Conservation (phyloP, 495 filamentous ascomycete genomes). For the Penicillium coffeae region DNA sequence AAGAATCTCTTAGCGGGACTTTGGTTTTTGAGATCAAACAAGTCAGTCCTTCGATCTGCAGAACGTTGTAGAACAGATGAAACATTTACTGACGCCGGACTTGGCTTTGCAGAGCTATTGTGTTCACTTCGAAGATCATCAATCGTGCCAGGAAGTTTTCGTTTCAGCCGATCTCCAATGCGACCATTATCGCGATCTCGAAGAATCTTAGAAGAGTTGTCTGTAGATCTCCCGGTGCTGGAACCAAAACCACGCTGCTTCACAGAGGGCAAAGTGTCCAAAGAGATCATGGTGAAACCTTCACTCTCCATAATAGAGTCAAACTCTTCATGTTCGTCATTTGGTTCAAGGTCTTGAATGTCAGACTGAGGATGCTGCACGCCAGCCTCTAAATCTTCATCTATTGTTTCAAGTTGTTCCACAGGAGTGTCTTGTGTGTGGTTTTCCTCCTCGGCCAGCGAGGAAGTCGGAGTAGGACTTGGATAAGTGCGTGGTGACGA, state of each 20-base stretch:
- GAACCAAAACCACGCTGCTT: slow-evolving; percentile 34
- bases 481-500: slow-evolving; percentile 41
- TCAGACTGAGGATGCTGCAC: slow-evolving; percentile 6
- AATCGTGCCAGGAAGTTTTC: slow-evolving; percentile 24
- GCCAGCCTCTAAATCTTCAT: not conserved
- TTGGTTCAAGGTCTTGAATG: slow-evolving; percentile 29
- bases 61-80: not conserved
- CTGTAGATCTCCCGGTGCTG: slow-evolving; percentile 16
- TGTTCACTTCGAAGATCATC: slow-evolving; percentile 16
- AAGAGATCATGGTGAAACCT: slow-evolving; percentile 57
- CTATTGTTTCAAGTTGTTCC: not conserved
- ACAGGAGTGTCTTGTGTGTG: slow-evolving; percentile 2
- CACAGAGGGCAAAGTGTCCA: slow-evolving; percentile 49
- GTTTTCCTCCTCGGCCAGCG: slow-evolving; percentile 37
- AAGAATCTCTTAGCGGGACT: slow-evolving; percentile 1
- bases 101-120: slow-evolving; percentile 12
- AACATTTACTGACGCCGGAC: slow-evolving; percentile 5
- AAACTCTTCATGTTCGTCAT: slow-evolving; percentile 44
- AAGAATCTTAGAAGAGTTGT: slow-evolving; percentile 20
- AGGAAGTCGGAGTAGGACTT: slow-evolving; percentile 39
- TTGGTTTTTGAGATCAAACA: not conserved
- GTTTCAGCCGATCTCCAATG: slow-evolving; percentile 26
- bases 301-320: slow-evolving; percentile 59
- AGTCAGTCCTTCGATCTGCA: not conserved
- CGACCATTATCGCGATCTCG: slow-evolving; percentile 26